Percentiles rank a stretch among this genome's conserved stretches.
phyloP scores from a whole-genome alignment of 306 rosid genomes.

The Dicorynia guianensis region DNA sequence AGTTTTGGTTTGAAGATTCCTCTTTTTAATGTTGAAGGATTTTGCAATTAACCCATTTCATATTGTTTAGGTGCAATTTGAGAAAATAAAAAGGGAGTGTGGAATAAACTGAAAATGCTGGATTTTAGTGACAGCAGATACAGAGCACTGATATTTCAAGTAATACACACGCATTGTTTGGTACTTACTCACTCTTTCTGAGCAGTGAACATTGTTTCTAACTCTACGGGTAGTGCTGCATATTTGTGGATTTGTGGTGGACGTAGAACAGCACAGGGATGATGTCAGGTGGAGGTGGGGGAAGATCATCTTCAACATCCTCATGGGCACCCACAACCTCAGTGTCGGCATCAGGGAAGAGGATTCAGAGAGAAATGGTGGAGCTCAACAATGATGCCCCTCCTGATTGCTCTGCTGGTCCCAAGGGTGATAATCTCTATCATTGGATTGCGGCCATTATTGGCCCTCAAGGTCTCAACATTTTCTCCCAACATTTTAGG shows the following conservation, averaged over 20 bases:
- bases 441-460: slow-evolving; percentile 92
- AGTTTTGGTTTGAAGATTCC: too few species aligned
- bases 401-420: slow-evolving; percentile 85
- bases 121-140: too few species aligned
- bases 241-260: slow-evolving; percentile 55
- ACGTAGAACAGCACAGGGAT: slow-evolving; percentile 30
- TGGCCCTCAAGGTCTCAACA: slow-evolving; percentile 68
- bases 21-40: too few species aligned
- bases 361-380: slow-evolving; percentile 87
- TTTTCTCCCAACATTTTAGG: neutral
- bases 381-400: slow-evolving; percentile 85
- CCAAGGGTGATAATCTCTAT: slow-evolving; percentile 94
- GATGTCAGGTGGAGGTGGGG: slow-evolving; percentile 54
- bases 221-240: neutral
- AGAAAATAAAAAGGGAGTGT: too few species aligned
- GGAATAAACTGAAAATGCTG: too few species aligned
- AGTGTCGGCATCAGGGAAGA: slow-evolving; percentile 80
- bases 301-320: slow-evolving; percentile 53
- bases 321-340: slow-evolving; percentile 81
- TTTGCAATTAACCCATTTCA: too few species aligned
- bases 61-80: too few species aligned
- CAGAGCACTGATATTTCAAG: neutral
- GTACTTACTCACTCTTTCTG: neutral
- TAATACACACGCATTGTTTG: neutral
- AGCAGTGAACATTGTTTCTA: neutral